phyloP scores from a whole-genome alignment of 108 stramenopile genomes.

The Skeletonema potamos region DNA sequence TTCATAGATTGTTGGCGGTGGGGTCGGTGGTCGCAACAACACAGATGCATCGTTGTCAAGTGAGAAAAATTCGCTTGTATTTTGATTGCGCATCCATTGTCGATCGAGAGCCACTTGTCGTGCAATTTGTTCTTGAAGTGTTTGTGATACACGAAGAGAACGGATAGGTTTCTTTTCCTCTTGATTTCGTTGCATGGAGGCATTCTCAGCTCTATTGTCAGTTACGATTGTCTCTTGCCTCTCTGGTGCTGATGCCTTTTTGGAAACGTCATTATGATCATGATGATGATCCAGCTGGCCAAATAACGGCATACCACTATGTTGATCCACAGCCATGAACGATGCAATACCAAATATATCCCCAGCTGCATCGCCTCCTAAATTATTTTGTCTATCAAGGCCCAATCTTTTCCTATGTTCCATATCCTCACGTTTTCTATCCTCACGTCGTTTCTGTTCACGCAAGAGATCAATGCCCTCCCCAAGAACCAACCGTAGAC shows the following conservation, averaged over 20 bases:
- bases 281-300: slow-evolving; percentile 11
- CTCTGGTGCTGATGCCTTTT: neutral
- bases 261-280: slow-evolving; percentile 9
- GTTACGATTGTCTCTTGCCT: neutral
- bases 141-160: neutral
- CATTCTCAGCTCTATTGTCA: neutral
- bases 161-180: neutral
- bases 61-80: slow-evolving; percentile 36
- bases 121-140: slow-evolving; percentile 34
- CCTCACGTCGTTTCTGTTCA: slow-evolving; percentile 45
- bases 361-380: slow-evolving; percentile 30
- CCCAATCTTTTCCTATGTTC: slow-evolving; percentile 27
- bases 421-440: slow-evolving; percentile 20
- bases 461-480: slow-evolving; percentile 56
- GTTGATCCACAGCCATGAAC: slow-evolving; percentile 83
- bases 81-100: slow-evolving; percentile 30
- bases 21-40: slow-evolving; percentile 24
- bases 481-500: slow-evolving; percentile 64
- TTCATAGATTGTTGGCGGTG: slow-evolving; percentile 1
- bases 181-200: neutral
- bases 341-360: slow-evolving; percentile 61
- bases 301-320: slow-evolving; percentile 70
- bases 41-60: slow-evolving; percentile 21
- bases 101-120: slow-evolving; percentile 32
- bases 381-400: slow-evolving; percentile 14